Evolutionary conservation across 2,329 filamentous ascomycete genomes (phyloP).

Genomic region (Xylaria sp.): DNA sequence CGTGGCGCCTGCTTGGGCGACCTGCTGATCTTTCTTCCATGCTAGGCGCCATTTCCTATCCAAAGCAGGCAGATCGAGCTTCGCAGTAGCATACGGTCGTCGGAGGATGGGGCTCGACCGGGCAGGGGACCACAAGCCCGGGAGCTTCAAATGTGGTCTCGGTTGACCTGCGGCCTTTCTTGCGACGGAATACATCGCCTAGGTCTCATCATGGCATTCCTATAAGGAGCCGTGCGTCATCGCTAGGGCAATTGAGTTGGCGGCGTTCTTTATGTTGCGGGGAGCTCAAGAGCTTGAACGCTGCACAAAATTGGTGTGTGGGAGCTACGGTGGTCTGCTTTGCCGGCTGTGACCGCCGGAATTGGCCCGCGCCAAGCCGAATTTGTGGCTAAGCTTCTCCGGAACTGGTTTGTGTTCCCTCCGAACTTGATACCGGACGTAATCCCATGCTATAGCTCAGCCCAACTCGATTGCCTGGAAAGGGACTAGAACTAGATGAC

Average conservation of each 20-base stretch:
- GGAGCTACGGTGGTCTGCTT: not conserved
- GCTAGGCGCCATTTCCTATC: conserved; percentile 56
- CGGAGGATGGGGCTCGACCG: conserved; percentile 7
- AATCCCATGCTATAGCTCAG: too few relatives aligned
- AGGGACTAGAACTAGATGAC: too few relatives aligned
- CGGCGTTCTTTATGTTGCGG: not conserved
- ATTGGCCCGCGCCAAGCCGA: not conserved
- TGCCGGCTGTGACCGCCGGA: not conserved
- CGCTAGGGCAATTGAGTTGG: not conserved
- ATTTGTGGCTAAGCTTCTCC: too few relatives aligned
- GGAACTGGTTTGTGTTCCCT: too few relatives aligned
- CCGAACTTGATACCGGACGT: too few relatives aligned
- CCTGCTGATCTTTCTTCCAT: conserved; percentile 41
- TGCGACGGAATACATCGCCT: conserved; percentile 28
- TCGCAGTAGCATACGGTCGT: conserved; percentile 26
- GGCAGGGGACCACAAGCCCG: conserved; percentile 8
- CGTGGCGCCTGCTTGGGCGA: not conserved
- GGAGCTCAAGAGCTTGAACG: not conserved
- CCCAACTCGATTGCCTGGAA: too few relatives aligned
- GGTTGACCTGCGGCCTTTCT: conserved; percentile 28
- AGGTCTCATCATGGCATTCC: conserved; percentile 23
- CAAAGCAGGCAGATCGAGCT: conserved; percentile 51
- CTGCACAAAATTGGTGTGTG: not conserved
- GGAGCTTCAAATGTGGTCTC: conserved; percentile 24
- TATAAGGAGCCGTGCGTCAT: not conserved